Evolutionary conservation across 2,329 filamentous ascomycete species (phyloP), one percentile per base, ranked within the genome.

Genomic region (Xylaria sp.): DNA sequence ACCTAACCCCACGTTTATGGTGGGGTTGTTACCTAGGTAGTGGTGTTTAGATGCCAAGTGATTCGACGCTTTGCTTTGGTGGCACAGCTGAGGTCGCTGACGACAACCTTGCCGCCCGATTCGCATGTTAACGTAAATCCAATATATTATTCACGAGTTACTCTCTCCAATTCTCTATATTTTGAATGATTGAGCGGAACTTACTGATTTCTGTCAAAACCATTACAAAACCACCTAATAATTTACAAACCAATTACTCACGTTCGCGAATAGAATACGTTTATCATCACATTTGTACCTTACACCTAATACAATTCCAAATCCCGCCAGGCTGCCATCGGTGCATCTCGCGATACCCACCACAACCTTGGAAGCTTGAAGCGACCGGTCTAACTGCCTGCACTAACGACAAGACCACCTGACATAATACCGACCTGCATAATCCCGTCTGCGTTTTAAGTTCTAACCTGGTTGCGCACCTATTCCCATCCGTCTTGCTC

Each of bases 61-160:
- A 59, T 48, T 59, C 57, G 57, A 13, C 36, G 36, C 10, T 38
- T 38, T n/a, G 17, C 13, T 11, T 36, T 40, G 53, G 70, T 74
- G 69, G 69, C 72, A 73, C 71, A 73, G 71, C 71, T 74, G n/a
- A 13, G 5, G 20, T 38, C 20, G 53, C 53, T 56, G 53, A 56
- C 53, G 48, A 59, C 33, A 38, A 67, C 71, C 57, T 69, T 57
- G 66, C 66, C 68, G 59, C 54, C 42, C 40, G 46, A 36, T 54
- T 56, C 26, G 26, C 48, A 31, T 58, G 20, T 59, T 33, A 53
- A 44, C 54, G 28, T 38, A 51, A 53, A 48, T n/a, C 40, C 9
- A 36, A 51, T 51, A 63, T 60, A 57, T 15, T 40, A 17, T 58
- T 58, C 36, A 44, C 33, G 36, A 46, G 48, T 2, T 3, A 6